Conservation (phyloP, 176 grass and related monocot genomes). For the Canna indica region DNA sequence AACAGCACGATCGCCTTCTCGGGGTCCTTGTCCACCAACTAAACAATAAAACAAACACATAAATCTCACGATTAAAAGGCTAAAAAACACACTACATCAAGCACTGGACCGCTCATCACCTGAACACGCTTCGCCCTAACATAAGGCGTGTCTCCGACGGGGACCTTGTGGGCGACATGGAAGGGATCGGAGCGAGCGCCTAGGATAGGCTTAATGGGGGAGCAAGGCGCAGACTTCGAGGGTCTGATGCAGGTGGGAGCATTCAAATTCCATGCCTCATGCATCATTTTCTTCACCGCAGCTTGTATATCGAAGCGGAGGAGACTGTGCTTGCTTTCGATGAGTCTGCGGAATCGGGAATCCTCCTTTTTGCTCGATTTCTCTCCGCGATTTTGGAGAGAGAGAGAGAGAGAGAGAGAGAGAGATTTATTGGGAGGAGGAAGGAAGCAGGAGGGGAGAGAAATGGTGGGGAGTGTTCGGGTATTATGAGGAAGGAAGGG, state of each 20-base stretch:
- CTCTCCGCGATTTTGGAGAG: constrained; percentile 12
- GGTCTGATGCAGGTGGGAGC: constrained; percentile 28
- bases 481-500: not conserved
- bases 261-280: constrained; percentile 34
- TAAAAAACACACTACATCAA: not conserved
- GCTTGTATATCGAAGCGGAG: not conserved
- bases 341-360: no score
- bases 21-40: constrained; percentile 93
- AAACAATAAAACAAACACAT: not conserved
- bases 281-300: constrained; percentile 27
- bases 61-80: not conserved
- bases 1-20: constrained; percentile 86
- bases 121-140: constrained; percentile 84
- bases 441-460: not conserved
- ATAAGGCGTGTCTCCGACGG: constrained; percentile 82
- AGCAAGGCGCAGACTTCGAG: constrained; percentile 61
- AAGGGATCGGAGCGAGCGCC: constrained; percentile 56
- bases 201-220: constrained; percentile 53
- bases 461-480: not conserved
- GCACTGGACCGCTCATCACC: constrained; percentile 21
- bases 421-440: not conserved
- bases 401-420: not conserved
- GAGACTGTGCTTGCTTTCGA: not conserved
- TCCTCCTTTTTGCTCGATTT: constrained; percentile 7
- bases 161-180: constrained; percentile 86